A percentile compares a stretch with the other conserved stretches of the same genome.
Evolutionary conservation across 106 monocot genomes (phyloP).

Genomic region (Platanthera zijinensis): DNA sequence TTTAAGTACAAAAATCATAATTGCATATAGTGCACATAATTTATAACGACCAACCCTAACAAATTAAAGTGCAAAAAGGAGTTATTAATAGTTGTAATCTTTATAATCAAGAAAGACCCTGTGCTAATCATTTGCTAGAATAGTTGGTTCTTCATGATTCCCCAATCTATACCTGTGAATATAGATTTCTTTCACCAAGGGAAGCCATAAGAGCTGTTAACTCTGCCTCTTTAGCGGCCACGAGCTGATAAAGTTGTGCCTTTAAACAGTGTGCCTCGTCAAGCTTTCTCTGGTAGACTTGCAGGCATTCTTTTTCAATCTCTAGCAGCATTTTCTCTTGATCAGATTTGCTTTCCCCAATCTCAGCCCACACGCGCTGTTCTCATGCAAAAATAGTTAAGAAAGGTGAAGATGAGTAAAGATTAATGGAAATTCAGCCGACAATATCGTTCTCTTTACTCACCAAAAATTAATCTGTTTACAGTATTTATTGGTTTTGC

Average conservation of each 20-base stretch:
- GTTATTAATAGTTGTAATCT: neutral
- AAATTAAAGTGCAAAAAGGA: neutral
- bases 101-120: neutral
- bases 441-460: neutral
- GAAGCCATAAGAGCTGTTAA: constrained; percentile 53
- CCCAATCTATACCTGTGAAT: constrained; percentile 39
- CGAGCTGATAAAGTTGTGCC: constrained; percentile 52
- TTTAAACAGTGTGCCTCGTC: constrained; percentile 54
- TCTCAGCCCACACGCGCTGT: constrained; percentile 80
- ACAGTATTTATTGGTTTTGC: neutral
- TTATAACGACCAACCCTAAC: neutral
- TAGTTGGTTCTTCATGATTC: neutral
- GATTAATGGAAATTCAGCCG: neutral
- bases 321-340: constrained; percentile 52
- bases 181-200: constrained; percentile 58
- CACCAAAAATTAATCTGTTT: neutral
- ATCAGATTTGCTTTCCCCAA: constrained; percentile 66
- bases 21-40: neutral
- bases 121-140: neutral
- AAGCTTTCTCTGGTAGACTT: constrained; percentile 69
- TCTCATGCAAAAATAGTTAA: constrained; percentile 7
- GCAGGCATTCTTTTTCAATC: constrained; percentile 72
- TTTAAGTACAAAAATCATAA: neutral
- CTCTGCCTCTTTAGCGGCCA: constrained; percentile 86
- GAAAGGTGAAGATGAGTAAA: neutral